Evolutionary conservation across 805 yeast genomes (phyloP).

Genomic region (Saccharomycopsis microspora): DNA sequence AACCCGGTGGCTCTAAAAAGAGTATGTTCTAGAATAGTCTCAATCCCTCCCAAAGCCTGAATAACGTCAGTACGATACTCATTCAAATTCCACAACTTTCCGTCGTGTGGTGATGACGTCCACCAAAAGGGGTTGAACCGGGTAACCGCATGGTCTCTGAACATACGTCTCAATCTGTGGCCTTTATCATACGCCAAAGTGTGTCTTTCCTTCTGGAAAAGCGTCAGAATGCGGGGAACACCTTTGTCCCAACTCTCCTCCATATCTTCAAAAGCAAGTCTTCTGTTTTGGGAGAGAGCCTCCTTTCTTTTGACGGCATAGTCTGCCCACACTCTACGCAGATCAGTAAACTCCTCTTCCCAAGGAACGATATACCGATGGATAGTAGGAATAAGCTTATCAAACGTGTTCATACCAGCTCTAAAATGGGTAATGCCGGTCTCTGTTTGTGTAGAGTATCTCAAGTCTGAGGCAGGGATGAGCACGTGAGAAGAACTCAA

Average conservation of each 20-base stretch:
- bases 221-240: slow-evolving; percentile 86
- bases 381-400: slow-evolving; percentile 79
- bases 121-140: slow-evolving; percentile 92
- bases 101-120: slow-evolving; percentile 90
- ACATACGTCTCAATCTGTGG: slow-evolving; percentile 72
- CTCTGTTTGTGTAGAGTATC: slow-evolving; percentile 89
- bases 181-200: slow-evolving; percentile 94
- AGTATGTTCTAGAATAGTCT: slow-evolving; percentile 90
- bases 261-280: slow-evolving; percentile 84
- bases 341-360: slow-evolving; percentile 93
- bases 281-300: slow-evolving; percentile 74
- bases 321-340: slow-evolving; percentile 97
- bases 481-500: slow-evolving; percentile 91
- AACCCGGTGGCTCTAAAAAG: slow-evolving; percentile 95
- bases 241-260: slow-evolving; percentile 97
- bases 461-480: slow-evolving; percentile 85
- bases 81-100: slow-evolving; percentile 87
- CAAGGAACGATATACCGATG: slow-evolving; percentile 89
- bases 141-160: slow-evolving; percentile 59
- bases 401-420: slow-evolving; percentile 81
- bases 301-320: slow-evolving; percentile 84
- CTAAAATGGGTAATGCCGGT: slow-evolving; percentile 91
- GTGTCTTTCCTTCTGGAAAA: slow-evolving; percentile 91
- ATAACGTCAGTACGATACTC: slow-evolving; percentile 92
- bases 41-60: slow-evolving; percentile 95